Conservation (phyloP, 805 yeast genomes). For the Ogataea wickerhamii region DNA sequence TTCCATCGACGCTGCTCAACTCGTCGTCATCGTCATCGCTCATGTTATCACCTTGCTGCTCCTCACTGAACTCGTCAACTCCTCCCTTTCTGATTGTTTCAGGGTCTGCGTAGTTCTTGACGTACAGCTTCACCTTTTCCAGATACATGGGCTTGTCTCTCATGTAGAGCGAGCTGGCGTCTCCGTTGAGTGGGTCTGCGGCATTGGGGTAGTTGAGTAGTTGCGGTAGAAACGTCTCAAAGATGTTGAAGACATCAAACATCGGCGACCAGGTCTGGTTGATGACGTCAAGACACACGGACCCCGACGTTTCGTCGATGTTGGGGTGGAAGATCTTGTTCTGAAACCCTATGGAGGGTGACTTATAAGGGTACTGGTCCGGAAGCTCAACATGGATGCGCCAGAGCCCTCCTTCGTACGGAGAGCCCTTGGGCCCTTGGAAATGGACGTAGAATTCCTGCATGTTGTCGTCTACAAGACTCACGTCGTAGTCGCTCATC, state of each 20-base stretch:
- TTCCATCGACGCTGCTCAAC: slow-evolving; percentile 25
- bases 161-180: slow-evolving; percentile 77
- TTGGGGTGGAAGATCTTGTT: slow-evolving; percentile 94
- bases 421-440: slow-evolving; percentile 82
- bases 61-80: slow-evolving; percentile 27
- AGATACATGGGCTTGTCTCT: slow-evolving; percentile 65
- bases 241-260: slow-evolving; percentile 87
- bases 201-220: slow-evolving; percentile 89
- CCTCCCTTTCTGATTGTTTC: slow-evolving; percentile 25
- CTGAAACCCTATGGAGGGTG: slow-evolving; percentile 92
- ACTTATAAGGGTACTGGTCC: slow-evolving; percentile 90
- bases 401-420: slow-evolving; percentile 90
- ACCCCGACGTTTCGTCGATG: slow-evolving; percentile 85
- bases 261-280: slow-evolving; percentile 98
- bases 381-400: slow-evolving; percentile 89
- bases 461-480: slow-evolving; percentile 73
- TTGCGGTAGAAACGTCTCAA: slow-evolving; percentile 92
- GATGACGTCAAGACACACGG: slow-evolving; percentile 93
- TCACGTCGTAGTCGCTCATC: slow-evolving; percentile 91
- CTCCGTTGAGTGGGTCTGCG: slow-evolving; percentile 87
- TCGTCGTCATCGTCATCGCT: slow-evolving; percentile 29
- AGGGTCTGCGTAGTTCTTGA: slow-evolving; percentile 60
- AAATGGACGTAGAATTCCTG: slow-evolving; percentile 86
- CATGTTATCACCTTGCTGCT: slow-evolving; percentile 20
- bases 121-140: slow-evolving; percentile 68